Conservation (phyloP, 208 protist species). For the Trichomonas tenax region DNA sequence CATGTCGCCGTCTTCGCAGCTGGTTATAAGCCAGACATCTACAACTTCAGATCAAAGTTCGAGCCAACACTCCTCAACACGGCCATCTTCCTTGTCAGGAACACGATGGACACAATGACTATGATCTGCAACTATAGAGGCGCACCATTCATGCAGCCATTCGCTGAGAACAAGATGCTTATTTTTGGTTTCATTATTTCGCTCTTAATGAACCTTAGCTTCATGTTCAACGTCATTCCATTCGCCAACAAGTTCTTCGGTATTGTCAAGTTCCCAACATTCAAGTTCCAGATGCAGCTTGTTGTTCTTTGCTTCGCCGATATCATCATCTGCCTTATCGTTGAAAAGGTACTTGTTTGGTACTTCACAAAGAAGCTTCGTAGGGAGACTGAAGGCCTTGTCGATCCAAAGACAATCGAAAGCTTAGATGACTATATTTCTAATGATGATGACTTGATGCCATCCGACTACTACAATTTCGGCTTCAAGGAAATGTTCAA, state of each 20-base stretch:
- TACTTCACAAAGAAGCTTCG: neutral
- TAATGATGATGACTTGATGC: neutral
- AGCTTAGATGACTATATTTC: neutral
- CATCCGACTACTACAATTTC: neutral
- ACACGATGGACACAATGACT: neutral
- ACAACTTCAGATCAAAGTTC: neutral
- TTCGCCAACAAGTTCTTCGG: neutral
- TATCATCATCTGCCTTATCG: neutral
- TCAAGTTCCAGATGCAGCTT: neutral
- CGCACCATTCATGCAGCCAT: neutral
- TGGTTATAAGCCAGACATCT: neutral
- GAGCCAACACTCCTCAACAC: neutral
- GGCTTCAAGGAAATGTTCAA: neutral
- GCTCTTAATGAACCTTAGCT: neutral
- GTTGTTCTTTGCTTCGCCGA: neutral
- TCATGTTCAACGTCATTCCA: neutral
- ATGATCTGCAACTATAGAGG: neutral
- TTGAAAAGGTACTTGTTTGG: neutral
- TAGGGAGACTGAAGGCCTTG: neutral
- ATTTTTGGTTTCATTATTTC: neutral
- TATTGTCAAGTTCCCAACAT: neutral
- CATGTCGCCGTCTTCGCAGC: neutral
- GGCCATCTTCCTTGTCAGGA: neutral
- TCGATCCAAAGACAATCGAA: neutral
- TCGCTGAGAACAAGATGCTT: neutral